Conservation (phyloP, 228 moss, liverwort and hornwort species). For the Sphagnum magellanicum region DNA sequence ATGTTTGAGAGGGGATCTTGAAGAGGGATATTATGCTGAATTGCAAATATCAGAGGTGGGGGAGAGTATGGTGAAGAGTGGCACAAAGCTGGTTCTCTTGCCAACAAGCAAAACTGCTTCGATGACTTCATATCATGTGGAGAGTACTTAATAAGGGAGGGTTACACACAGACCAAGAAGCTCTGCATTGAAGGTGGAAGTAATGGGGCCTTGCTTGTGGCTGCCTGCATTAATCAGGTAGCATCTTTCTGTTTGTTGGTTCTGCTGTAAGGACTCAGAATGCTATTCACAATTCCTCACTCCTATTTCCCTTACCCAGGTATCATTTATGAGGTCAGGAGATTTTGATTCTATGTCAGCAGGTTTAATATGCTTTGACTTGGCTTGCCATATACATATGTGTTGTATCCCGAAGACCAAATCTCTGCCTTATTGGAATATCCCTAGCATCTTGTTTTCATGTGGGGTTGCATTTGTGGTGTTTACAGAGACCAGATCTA, state of each 20-base stretch:
- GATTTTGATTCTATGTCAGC: too few relatives aligned
- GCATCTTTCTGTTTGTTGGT: background rate
- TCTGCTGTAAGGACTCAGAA: too few relatives aligned
- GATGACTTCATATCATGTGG: constrained; percentile 87
- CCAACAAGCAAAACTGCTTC: constrained; percentile 77
- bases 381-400: too few relatives aligned
- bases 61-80: constrained; percentile 91
- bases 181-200: constrained; percentile 86
- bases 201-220: constrained; percentile 81
- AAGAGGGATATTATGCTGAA: too few relatives aligned
- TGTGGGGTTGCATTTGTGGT: background rate
- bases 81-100: constrained; percentile 80
- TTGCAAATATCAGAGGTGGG: constrained; percentile 80
- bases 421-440: too few relatives aligned
- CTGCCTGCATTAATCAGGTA: constrained; percentile 86
- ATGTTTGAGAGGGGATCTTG: background rate
- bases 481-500: constrained; percentile 69
- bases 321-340: too few relatives aligned
- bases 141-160: constrained; percentile 41
- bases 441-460: too few relatives aligned
- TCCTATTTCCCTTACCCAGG: too few relatives aligned
- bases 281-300: too few relatives aligned
- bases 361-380: too few relatives aligned
- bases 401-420: too few relatives aligned
- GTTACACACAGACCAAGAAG: constrained; percentile 52